Conservation (phyloP, 345 rosid genomes). For the Viola odorata region DNA sequence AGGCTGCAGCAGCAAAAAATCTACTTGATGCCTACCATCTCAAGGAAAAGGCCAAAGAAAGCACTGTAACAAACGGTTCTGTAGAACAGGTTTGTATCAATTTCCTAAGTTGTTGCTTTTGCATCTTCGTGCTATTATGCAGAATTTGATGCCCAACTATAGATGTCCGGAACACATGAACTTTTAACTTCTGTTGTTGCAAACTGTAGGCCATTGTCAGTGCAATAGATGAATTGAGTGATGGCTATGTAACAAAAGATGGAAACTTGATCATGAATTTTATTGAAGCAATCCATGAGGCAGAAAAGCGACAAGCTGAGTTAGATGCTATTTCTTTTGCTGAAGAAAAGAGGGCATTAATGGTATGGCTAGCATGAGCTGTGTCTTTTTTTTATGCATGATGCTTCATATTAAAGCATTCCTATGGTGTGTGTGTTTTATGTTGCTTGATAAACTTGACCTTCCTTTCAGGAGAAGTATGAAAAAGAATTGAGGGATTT, state of each 20-base stretch:
- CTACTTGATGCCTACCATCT: constrained; percentile 77
- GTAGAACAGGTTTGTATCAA: constrained; percentile 24
- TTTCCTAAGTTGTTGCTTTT: constrained; percentile 1
- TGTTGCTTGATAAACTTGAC: not conserved
- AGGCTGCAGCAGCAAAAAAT: constrained; percentile 35
- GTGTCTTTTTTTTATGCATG: constrained; percentile 7
- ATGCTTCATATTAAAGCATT: not conserved
- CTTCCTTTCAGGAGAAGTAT: constrained; percentile 57
- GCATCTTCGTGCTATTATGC: too few relatives aligned
- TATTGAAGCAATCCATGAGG: constrained; percentile 83
- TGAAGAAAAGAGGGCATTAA: constrained; percentile 61
- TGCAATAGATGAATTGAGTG: constrained; percentile 50
- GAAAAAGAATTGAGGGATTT: constrained; percentile 87
- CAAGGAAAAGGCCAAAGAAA: constrained; percentile 37
- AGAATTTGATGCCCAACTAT: too few relatives aligned
- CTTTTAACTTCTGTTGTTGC: constrained; percentile 16
- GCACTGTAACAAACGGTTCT: constrained; percentile 15
- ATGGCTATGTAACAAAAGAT: constrained; percentile 47
- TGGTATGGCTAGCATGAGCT: constrained; percentile 39
- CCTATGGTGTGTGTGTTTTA: not conserved
- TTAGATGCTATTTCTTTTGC: constrained; percentile 73
- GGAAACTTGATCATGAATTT: constrained; percentile 76
- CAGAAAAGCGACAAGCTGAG: constrained; percentile 87
- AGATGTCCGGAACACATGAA: too few relatives aligned
- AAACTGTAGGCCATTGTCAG: constrained; percentile 41